Base-by-base conservation (phyloP, 2,329 filamentous ascomycete genomes). In the Setomelanomma holmii region DNA sequence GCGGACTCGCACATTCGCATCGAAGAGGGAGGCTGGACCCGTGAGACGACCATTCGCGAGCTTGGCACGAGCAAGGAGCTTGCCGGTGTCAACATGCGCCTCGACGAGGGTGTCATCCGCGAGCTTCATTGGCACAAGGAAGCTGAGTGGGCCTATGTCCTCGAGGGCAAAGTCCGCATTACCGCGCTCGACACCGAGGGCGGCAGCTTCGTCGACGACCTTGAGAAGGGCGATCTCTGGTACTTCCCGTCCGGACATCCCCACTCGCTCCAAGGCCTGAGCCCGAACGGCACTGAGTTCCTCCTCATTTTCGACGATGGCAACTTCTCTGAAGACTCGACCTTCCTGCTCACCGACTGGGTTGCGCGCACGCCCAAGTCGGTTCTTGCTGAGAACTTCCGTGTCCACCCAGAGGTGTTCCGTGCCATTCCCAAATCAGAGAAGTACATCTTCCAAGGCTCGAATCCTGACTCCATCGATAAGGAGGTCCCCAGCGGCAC, bases 121-220 rank as follows among this genome's bases (percentile, higher is more conserved):
- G 89, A 92, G 71, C 79, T 92, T 7, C 89, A 92, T 68, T 92
- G 89, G 89, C 89, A 92, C 78, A 90, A 89, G 63, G 87, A 90
- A 70, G 88, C 87, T 33, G 89, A 92, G 67, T 91, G 89, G 89
- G 87, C 87, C 0, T 91, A 89, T 56, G 86, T 91, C 2, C 82
- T 91, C 0, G 84, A 88, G 50, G 89, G 89, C 44, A 80, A 82
- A 52, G 87, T 89, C 17, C 85, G 89, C 46, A 83, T 92, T 44
- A 90, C 88, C 0, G 89, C 86, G 1, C 81, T 92, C 16, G 88
- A 91, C 73, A 85, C 87, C 36, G 87, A 93, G 55, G 89, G 89
- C 8, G 85, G 89, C 55, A 89, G 85, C 56, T 92, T 91, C 70
- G 84, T 92, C 55, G 89, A 91, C 59, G 89, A 93, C 66, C 75